Evolutionary conservation across 805 yeast species (phyloP).

Genomic region (Pichia nakasei): DNA sequence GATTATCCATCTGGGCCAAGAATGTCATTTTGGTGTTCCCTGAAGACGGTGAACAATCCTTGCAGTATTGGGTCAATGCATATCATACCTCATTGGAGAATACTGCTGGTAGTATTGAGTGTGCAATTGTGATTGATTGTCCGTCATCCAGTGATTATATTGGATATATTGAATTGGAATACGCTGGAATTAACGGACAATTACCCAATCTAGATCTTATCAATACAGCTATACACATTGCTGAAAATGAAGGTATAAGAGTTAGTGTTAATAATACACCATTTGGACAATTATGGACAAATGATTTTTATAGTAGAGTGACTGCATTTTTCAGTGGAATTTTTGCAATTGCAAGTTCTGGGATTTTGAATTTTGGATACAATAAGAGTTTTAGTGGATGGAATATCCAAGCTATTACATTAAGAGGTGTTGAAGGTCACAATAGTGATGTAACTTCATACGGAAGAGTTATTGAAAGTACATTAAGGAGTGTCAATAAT

Average conservation of each 20-base stretch:
- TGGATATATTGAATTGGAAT: conserved; percentile 63
- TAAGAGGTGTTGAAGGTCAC: conserved; percentile 45
- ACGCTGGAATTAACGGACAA: conserved; percentile 91
- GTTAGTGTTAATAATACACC: conserved; percentile 58
- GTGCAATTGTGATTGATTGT: conserved; percentile 79
- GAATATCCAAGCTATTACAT: conserved; percentile 85
- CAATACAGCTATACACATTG: conserved; percentile 67
- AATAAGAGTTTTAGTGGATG: conserved; percentile 93
- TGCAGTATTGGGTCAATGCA: conserved; percentile 88
- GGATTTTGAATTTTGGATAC: conserved; percentile 47
- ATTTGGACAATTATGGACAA: conserved; percentile 34
- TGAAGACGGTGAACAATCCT: conserved; percentile 54
- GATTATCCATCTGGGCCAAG: conserved; percentile 93
- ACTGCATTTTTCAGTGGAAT: conserved; percentile 56
- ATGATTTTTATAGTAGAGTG: conserved; percentile 48
- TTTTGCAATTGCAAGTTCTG: conserved; percentile 60
- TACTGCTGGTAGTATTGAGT: conserved; percentile 91
- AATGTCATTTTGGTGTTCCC: conserved; percentile 84
- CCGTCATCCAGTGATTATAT: conserved; percentile 56
- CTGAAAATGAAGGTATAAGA: conserved; percentile 67
- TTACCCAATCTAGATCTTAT: conserved; percentile 87
- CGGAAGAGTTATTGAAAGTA: conserved; percentile 84
- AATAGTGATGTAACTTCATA: conserved; percentile 82
- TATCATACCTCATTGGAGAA: conserved; percentile 77
- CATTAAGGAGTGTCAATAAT: conserved; percentile 83